phyloP scores from a whole-genome alignment of 2,329 filamentous ascomycete genomes.

The Aureobasidium uvarum region DNA sequence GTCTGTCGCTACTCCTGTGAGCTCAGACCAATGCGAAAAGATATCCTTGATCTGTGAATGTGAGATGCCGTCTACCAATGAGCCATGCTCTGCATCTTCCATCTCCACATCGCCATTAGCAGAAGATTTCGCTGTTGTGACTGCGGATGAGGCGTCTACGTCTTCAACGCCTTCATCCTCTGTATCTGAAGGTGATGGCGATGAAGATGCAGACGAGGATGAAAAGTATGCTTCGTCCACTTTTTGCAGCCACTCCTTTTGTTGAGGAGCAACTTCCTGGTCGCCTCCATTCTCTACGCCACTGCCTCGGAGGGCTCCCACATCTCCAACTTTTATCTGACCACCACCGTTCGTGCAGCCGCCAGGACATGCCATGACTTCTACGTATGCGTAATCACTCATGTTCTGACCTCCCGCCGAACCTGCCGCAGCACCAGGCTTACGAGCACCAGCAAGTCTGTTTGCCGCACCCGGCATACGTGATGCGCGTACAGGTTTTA shows the following conservation, averaged over 20 bases:
- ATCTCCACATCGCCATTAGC: slow-evolving; percentile 21
- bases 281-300: slow-evolving; percentile 40
- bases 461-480: slow-evolving; percentile 74
- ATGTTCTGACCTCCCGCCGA: slow-evolving; percentile 36
- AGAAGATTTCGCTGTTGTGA: not conserved
- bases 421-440: slow-evolving; percentile 46
- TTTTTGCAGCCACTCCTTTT: slow-evolving; percentile 59
- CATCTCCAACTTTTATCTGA: slow-evolving; percentile 87
- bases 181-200: slow-evolving; percentile 34
- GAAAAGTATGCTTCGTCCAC: slow-evolving; percentile 58
- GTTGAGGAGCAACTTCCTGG: slow-evolving; percentile 32
- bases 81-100: slow-evolving; percentile 10
- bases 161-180: slow-evolving; percentile 29
- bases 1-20: slow-evolving; percentile 68
- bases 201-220: slow-evolving; percentile 22
- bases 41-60: slow-evolving; percentile 63
- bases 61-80: slow-evolving; percentile 55
- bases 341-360: slow-evolving; percentile 97
- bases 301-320: slow-evolving; percentile 46
- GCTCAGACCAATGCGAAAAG: slow-evolving; percentile 71
- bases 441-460: slow-evolving; percentile 54
- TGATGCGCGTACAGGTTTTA: slow-evolving; percentile 77
- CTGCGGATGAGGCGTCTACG: not conserved
- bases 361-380: slow-evolving; percentile 99
- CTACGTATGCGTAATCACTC: slow-evolving; percentile 81